Conservation (phyloP, 2,329 filamentous ascomycete species). For the Davidsoniella virescens region DNA sequence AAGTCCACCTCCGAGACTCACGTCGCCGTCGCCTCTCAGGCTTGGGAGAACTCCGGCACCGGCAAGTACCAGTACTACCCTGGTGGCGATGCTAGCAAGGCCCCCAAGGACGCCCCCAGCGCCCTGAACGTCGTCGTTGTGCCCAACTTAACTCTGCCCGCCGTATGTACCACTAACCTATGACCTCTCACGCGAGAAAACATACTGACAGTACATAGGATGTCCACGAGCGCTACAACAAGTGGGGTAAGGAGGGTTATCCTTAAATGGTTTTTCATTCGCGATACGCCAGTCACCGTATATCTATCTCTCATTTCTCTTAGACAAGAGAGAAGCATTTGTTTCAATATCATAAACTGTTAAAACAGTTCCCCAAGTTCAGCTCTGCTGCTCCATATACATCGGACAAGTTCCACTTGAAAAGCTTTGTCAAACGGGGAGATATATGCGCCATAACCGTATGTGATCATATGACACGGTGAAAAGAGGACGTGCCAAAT, state of each 20-base stretch:
- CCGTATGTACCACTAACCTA: slow-evolving; percentile 35
- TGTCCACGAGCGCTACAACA: slow-evolving; percentile 96
- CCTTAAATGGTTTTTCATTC: slow-evolving; percentile 24
- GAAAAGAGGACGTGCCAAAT: too few relatives aligned
- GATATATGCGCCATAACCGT: too few relatives aligned
- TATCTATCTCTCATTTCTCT: background rate
- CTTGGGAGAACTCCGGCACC: slow-evolving; percentile 61
- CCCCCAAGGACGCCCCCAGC: slow-evolving; percentile 79
- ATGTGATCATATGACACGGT: too few relatives aligned
- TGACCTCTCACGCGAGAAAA: background rate
- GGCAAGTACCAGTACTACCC: slow-evolving; percentile 71
- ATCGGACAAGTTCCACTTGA: too few relatives aligned
- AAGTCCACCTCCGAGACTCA: slow-evolving; percentile 63
- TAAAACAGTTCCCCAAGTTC: too few relatives aligned
- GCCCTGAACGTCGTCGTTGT: slow-evolving; percentile 90
- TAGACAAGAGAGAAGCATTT: background rate
- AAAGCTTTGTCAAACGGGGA: too few relatives aligned
- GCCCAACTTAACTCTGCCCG: slow-evolving; percentile 82
- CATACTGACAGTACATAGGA: slow-evolving; percentile 34
- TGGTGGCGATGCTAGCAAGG: slow-evolving; percentile 59
- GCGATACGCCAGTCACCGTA: too few relatives aligned
- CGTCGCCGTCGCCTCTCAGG: slow-evolving; percentile 70
- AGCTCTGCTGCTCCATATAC: too few relatives aligned
- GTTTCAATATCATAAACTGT: background rate
- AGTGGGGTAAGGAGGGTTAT: slow-evolving; percentile 97